phyloP scores from a whole-genome alignment of 345 rosid genomes.

The Camelina laxa region DNA sequence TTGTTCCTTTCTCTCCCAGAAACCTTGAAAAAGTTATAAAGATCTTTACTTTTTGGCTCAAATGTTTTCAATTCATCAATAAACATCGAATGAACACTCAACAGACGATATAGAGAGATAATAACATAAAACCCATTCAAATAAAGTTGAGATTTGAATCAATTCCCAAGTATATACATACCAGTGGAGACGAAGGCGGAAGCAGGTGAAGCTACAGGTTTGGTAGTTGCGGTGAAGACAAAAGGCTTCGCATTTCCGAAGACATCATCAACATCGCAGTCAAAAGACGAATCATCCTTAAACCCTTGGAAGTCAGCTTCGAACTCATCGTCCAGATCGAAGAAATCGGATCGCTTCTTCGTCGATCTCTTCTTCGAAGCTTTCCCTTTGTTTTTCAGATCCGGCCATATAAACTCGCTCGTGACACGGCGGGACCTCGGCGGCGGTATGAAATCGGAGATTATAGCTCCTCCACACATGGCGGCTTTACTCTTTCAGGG shows the following conservation, averaged over 20 bases:
- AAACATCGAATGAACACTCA: not conserved
- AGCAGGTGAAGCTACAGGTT: conserved; percentile 38
- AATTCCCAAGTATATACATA: not conserved
- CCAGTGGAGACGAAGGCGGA: conserved; percentile 30
- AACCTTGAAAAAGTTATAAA: conserved; percentile 26
- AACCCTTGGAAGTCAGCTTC: conserved; percentile 93
- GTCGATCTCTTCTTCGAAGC: conserved; percentile 45
- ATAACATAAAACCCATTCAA: not conserved
- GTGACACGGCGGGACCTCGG: conserved; percentile 54
- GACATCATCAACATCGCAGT: conserved; percentile 52
- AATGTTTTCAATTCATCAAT: not conserved
- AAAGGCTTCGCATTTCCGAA: conserved; percentile 64
- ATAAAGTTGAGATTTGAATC: conserved; percentile 7
- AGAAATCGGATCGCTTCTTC: conserved; percentile 42
- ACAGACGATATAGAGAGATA: not conserved
- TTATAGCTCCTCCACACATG: conserved; percentile 99
- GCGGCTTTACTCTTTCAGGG: conserved; percentile 23
- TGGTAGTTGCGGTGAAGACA: conserved; percentile 52
- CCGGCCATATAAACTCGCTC: conserved; percentile 75
- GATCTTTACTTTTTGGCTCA: conserved; percentile 13
- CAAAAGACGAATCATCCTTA: conserved; percentile 65
- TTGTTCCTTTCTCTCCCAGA: conserved; percentile 8
- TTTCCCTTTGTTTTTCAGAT: conserved; percentile 55
- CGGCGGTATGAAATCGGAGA: conserved; percentile 73
- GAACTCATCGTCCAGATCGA: conserved; percentile 56